Base-by-base conservation (phyloP, 139 green algal species). In the Coelastrella sp. region DNA sequence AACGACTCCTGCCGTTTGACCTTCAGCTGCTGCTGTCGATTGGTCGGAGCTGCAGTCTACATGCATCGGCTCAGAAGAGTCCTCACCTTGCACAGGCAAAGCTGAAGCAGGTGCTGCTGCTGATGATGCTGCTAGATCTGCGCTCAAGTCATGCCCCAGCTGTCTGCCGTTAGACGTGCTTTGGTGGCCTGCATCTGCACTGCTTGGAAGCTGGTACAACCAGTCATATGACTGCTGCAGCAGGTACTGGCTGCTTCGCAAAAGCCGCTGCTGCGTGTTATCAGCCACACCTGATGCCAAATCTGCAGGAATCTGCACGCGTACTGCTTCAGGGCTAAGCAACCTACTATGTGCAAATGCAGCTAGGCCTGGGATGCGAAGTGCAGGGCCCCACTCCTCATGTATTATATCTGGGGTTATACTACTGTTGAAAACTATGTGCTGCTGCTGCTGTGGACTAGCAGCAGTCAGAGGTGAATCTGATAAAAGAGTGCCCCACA, bases 381-480 rank as follows among this genome's bases (percentile, higher is more conserved):
- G 23, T 23, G 65, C 64, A 56, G 81, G 81, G 0, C 81, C 81
- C 81, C 81, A 87, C 22, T 87, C 81, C 81, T 87, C 81, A 73
- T 73, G 71, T 5, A 78, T 17, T 3, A 87, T 58, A 65, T 47
- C 22, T 22, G 58, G 80, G 8, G 7, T 14, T 5, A 32, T 2
- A 8, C 19, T 66, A 7, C 13, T 61, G 59, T 0, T 56, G 5
- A 7, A 3, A 22, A 0, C 58, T 32, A 4, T 23, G 23, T 87
- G 80, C 80, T 85, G 80, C 80, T 85, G 81, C 64, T 78, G 81
- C n/a, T 22, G 61, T 58, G 61, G 81, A 23, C 78, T 23, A 23
- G 61, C 11, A 13, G 61, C 61, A 19, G 61, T 71, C 32, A 11
- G 16, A 10, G n/a, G 68, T 17, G 14, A 76, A 2, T 5, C 68